These are phyloP conservation scores for Scorias spongiosa DNA, from an alignment of 2,329 filamentous ascomycete species.

Conservation along the genomic window DNA sequence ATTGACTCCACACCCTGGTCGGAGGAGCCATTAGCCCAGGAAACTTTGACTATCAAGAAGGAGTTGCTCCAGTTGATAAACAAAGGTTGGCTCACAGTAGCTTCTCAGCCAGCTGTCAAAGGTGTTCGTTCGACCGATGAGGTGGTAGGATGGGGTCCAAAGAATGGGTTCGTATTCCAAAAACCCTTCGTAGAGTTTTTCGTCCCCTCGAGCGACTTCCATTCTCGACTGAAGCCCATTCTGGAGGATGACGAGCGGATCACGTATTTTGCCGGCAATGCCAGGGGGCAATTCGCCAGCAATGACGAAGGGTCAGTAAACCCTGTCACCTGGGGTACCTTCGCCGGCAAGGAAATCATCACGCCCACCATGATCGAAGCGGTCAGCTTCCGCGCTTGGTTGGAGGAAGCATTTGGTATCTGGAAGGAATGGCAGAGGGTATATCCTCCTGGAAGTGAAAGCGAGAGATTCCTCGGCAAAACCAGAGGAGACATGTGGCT, in stretches of 20 bases:
- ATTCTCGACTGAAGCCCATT: constrained; percentile 41
- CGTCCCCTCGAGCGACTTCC: constrained; percentile 60
- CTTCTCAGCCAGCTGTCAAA: constrained; percentile 87
- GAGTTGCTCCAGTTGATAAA: constrained; percentile 66
- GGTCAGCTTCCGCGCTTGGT: constrained; percentile 85
- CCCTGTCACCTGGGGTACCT: constrained; percentile 92
- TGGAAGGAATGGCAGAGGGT: constrained; percentile 89
- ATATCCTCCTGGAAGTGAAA: constrained; percentile 60
- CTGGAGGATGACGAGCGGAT: constrained; percentile 54
- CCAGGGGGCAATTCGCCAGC: constrained; percentile 60
- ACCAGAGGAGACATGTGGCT: constrained; percentile 64
- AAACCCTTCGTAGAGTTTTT: constrained; percentile 98
- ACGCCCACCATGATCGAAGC: constrained; percentile 95
- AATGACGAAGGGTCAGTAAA: constrained; percentile 57
- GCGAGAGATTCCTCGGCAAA: constrained; percentile 53
- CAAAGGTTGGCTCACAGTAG: constrained; percentile 88
- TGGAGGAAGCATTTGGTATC: constrained; percentile 89
- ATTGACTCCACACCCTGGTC: constrained; percentile 82
- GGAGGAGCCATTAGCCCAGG: constrained; percentile 71
- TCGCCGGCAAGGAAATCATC: constrained; percentile 87
- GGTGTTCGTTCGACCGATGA: constrained; percentile 60
- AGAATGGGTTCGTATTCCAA: constrained; percentile 89
- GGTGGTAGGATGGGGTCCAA: constrained; percentile 86
- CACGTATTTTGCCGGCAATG: constrained; percentile 79
- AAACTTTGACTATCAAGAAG: constrained; percentile 66